phyloP scores from a whole-genome alignment of 345 rosid genomes.

The Melaleuca alternifolia region DNA sequence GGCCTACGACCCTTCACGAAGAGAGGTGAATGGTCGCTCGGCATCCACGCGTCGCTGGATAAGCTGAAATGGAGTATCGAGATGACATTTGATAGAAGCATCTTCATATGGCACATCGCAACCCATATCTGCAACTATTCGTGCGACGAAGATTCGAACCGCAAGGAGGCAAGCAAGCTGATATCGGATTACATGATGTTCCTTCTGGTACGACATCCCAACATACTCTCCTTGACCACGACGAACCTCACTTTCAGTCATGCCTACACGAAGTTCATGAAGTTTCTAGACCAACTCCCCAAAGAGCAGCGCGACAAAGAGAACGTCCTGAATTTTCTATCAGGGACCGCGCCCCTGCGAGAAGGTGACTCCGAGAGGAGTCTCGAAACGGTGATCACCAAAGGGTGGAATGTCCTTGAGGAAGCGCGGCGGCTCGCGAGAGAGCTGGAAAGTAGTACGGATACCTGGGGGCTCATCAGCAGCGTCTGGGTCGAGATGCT shows the following conservation, averaged over 20 bases:
- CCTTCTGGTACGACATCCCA: neutral
- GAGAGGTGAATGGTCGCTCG: conserved; percentile 7
- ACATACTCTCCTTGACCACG: neutral
- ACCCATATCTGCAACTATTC: neutral
- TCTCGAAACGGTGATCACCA: neutral
- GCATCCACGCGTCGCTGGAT: neutral
- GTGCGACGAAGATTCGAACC: neutral
- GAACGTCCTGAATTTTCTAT: neutral
- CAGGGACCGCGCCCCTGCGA: fast-evolving
- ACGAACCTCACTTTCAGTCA: neutral
- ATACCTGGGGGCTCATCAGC: neutral
- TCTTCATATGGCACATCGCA: conserved; percentile 18
- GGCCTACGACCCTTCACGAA: neutral
- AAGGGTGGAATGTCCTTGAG: neutral
- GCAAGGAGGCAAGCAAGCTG: neutral
- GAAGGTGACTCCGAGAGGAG: no score
- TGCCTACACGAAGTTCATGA: neutral
- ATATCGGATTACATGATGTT: conserved; percentile 12
- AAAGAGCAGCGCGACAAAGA: neutral
- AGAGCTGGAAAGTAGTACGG: neutral
- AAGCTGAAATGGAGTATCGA: conserved; percentile 5
- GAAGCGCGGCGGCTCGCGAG: neutral
- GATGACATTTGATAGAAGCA: conserved; percentile 8
- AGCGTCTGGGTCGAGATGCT: neutral
- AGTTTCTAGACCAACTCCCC: no score